These are phyloP conservation scores for Zymoseptoria brevis DNA, from an alignment of 2,329 filamentous ascomycete genomes.

Conservation along the genomic window DNA sequence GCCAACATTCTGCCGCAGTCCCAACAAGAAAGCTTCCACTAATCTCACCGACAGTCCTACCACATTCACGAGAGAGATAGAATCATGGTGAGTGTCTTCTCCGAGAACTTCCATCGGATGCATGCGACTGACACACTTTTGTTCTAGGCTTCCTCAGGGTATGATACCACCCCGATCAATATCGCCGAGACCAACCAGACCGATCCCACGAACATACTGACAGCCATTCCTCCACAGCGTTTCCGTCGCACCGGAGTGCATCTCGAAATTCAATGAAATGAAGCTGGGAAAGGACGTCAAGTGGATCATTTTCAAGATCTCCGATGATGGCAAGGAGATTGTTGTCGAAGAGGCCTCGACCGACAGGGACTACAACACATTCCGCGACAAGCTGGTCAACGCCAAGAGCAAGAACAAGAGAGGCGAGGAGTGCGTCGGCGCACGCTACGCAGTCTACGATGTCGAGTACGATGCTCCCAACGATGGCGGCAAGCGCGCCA, in stretches of 20 bases:
- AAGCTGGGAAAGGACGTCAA: slow-evolving; percentile 72
- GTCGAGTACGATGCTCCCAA: slow-evolving; percentile 66
- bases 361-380: slow-evolving; percentile 60
- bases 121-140: background rate
- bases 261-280: slow-evolving; percentile 63
- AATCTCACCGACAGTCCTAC: background rate
- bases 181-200: background rate
- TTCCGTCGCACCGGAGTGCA: slow-evolving; percentile 64
- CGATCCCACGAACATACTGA: background rate
- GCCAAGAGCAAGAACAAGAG: slow-evolving; percentile 64
- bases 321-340: slow-evolving; percentile 74
- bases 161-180: background rate
- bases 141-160: background rate
- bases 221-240: slow-evolving; percentile 46
- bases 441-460: slow-evolving; percentile 78
- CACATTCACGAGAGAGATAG: background rate
- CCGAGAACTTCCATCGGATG: background rate
- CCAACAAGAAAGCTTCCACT: background rate
- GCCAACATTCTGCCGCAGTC: background rate
- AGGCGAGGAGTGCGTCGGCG: slow-evolving; percentile 51
- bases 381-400: slow-evolving; percentile 68
- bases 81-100: background rate
- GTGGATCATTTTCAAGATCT: slow-evolving; percentile 84
- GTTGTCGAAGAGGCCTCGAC: slow-evolving; percentile 66
- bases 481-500: slow-evolving; percentile 67